These are phyloP conservation scores for Schizothecium vesticola DNA, from an alignment of 495 filamentous ascomycete genomes.

Conservation along the genomic window DNA sequence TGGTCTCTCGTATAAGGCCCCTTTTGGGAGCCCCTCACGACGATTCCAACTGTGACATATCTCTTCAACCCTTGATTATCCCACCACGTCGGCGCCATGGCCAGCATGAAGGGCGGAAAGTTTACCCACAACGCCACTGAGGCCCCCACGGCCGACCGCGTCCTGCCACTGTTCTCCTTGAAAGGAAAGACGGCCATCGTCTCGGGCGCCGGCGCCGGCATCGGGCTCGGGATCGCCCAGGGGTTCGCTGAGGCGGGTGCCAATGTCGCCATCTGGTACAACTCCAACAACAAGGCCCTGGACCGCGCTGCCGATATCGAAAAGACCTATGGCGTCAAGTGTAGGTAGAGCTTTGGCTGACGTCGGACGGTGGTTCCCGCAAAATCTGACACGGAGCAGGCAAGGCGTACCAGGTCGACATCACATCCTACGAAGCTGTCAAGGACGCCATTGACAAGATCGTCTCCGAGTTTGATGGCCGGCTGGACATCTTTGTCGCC, in stretches of 20 bases:
- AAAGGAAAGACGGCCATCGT: conserved; percentile 81
- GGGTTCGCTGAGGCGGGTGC: conserved; percentile 75
- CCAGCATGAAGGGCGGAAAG: conserved; percentile 45
- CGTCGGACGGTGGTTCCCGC: background rate
- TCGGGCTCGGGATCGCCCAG: conserved; percentile 72
- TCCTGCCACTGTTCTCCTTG: conserved; percentile 77
- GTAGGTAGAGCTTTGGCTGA: conserved; percentile 34
- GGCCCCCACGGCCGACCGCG: conserved; percentile 53
- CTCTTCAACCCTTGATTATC: background rate
- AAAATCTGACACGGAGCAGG: conserved; percentile 40
- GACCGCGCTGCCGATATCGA: conserved; percentile 69
- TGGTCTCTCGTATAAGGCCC: background rate
- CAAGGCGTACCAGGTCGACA: conserved; percentile 70
- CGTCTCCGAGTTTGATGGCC: conserved; percentile 64
- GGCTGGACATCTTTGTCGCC: conserved; percentile 75
- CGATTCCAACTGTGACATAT: background rate
- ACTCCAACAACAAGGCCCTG: conserved; percentile 65
- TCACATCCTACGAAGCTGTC: conserved; percentile 55
- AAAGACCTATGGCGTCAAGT: conserved; percentile 71
- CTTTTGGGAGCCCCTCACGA: background rate
- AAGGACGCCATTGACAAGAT: conserved; percentile 50
- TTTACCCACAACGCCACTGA: conserved; percentile 58
- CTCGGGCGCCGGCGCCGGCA: conserved; percentile 75
- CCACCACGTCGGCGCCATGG: conserved; percentile 23
- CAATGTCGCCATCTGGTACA: conserved; percentile 85